Percentiles rank a stretch among this genome's conserved stretches.
These are phyloP conservation scores for Termitomyces sp. DNA, from an alignment of 768 basidiomycete genomes.

Conservation along the genomic window DNA sequence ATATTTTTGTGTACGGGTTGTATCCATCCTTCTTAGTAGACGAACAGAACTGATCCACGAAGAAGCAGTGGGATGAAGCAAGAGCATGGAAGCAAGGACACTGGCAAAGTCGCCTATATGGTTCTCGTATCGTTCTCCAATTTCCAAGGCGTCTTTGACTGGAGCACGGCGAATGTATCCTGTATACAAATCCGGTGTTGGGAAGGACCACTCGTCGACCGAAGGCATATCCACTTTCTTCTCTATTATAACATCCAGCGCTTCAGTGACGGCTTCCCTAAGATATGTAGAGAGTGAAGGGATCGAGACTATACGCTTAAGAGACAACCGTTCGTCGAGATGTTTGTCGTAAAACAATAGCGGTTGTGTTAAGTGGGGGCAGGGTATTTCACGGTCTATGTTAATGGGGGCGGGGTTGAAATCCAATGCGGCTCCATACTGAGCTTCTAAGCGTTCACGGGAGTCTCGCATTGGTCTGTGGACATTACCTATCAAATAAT, in stretches of 20 bases:
- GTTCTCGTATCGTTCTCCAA: background rate
- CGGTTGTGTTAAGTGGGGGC: background rate
- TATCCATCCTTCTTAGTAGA: background rate
- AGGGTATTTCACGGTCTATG: background rate
- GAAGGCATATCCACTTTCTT: background rate
- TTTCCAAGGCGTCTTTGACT: background rate
- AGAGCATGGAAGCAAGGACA: conserved; percentile 6
- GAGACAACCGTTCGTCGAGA: conserved; percentile 5
- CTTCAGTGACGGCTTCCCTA: background rate
- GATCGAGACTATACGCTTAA: background rate
- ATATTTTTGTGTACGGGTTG: background rate
- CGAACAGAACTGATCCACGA: background rate
- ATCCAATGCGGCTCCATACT: background rate
- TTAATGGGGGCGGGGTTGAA: background rate
- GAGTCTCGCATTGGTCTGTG: background rate
- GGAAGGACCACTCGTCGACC: background rate
- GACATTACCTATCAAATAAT: too few species aligned
- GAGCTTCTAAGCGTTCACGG: background rate
- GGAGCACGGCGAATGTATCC: background rate
- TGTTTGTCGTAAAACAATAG: conserved; percentile 9
- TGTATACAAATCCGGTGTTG: background rate
- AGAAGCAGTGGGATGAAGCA: conserved; percentile 3
- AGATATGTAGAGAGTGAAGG: background rate
- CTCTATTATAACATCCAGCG: background rate
- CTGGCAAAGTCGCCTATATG: background rate